Conservation (phyloP, 108 stramenopile genomes). For the Cyclotella baltica region DNA sequence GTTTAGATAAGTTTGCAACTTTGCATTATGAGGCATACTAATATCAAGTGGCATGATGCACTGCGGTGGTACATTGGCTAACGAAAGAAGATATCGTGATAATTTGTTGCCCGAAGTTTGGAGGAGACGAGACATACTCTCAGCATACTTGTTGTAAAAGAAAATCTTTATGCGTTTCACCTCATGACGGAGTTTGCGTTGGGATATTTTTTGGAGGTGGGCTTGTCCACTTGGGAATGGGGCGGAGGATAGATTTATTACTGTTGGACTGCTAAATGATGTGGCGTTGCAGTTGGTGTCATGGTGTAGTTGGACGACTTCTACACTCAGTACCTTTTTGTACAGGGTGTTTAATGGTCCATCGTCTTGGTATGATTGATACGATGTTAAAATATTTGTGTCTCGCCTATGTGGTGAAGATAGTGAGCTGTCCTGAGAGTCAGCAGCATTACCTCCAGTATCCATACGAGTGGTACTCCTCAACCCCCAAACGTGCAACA, state of each 20-base stretch:
- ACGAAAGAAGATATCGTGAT: slow-evolving; percentile 22
- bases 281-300: slow-evolving; percentile 3
- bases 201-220: slow-evolving; percentile 6
- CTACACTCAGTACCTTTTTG: slow-evolving; percentile 59
- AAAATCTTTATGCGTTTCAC: slow-evolving; percentile 61
- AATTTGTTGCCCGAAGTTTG: slow-evolving; percentile 2
- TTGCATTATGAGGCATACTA: slow-evolving; percentile 31
- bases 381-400: not conserved
- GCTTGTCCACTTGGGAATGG: slow-evolving; percentile 20
- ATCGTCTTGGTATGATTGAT: slow-evolving; percentile 49
- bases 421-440: not conserved
- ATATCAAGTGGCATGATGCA: slow-evolving; percentile 63
- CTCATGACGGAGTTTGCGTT: slow-evolving; percentile 41
- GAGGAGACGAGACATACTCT: slow-evolving; percentile 40
- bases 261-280: slow-evolving; percentile 10
- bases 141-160: slow-evolving; percentile 73
- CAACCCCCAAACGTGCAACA: slow-evolving; percentile 54
- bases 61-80: slow-evolving; percentile 59
- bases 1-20: slow-evolving; percentile 38
- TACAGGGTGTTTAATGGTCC: slow-evolving; percentile 64
- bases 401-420: not conserved
- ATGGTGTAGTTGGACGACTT: slow-evolving; percentile 52
- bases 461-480: slow-evolving; percentile 60
- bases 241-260: slow-evolving; percentile 12
- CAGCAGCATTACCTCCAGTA: not conserved